Conservation (phyloP, 805 yeast genomes). For the Debaryomyces prosopidis region DNA sequence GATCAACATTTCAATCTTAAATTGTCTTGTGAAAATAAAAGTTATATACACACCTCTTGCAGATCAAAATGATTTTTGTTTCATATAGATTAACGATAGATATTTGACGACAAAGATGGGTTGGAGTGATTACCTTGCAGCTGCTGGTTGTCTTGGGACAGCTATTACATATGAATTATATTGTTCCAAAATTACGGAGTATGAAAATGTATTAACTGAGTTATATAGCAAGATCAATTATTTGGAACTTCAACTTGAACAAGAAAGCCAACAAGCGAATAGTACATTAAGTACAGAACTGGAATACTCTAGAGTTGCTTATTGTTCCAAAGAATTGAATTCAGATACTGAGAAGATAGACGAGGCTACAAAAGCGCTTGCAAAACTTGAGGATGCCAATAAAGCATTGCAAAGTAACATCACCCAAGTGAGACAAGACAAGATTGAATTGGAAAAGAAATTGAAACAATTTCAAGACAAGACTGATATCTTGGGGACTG, state of each 20-base stretch:
- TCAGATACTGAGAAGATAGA: not conserved
- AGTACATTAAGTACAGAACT: not conserved
- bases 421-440: slow-evolving; percentile 1
- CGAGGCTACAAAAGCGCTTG: not conserved
- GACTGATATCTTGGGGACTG: not conserved
- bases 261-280: not conserved
- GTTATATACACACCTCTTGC: not conserved
- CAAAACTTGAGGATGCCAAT: slow-evolving; percentile 2
- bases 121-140: not conserved
- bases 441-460: slow-evolving; percentile 2
- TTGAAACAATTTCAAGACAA: slow-evolving; percentile 4
- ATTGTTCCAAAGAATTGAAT: not conserved
- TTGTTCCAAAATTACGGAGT: slow-evolving; percentile 16
- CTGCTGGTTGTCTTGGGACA: slow-evolving; percentile 12
- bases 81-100: not conserved
- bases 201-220: slow-evolving; percentile 9
- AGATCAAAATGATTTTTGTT: not conserved
- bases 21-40: too few relatives aligned
- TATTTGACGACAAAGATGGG: not conserved
- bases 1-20: too few relatives aligned
- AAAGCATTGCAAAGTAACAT: slow-evolving; percentile 1
- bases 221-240: slow-evolving; percentile 8
- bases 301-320: not conserved
- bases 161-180: slow-evolving; percentile 19
- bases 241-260: not conserved